A percentile compares a stretch with the other conserved stretches of the same genome.
Conservation (phyloP, 2,329 filamentous ascomycete genomes). For the Penicillium sp. region DNA sequence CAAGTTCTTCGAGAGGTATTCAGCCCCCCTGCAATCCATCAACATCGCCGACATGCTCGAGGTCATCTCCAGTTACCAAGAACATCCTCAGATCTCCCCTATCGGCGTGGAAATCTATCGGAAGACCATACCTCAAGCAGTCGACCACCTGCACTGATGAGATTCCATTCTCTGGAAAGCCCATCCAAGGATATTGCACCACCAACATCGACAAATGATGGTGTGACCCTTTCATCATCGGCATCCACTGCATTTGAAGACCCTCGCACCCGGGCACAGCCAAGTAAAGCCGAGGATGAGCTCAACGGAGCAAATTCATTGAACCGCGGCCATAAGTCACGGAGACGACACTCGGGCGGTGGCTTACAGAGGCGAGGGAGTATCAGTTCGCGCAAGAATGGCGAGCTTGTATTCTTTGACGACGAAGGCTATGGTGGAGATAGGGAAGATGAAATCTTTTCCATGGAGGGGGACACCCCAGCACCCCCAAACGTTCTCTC, state of each 20-base stretch:
- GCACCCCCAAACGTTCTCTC: slow-evolving; percentile 10
- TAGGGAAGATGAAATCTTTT: slow-evolving; percentile 71
- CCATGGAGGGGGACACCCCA: slow-evolving; percentile 64
- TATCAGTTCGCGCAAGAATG: slow-evolving; percentile 68
- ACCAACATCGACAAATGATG: slow-evolving; percentile 28
- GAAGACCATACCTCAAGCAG: slow-evolving; percentile 34
- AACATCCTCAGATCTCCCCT: slow-evolving; percentile 38
- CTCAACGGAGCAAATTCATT: slow-evolving; percentile 50
- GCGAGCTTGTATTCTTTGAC: slow-evolving; percentile 88
- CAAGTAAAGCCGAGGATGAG: slow-evolving; percentile 39
- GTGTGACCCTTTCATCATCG: slow-evolving; percentile 40
- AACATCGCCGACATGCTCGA: slow-evolving; percentile 70
- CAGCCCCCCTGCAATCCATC: slow-evolving; percentile 78
- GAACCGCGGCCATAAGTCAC: slow-evolving; percentile 37
- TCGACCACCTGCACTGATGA: slow-evolving; percentile 23
- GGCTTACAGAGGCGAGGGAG: slow-evolving; percentile 77
- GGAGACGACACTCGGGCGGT: slow-evolving; percentile 83
- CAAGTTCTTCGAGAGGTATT: slow-evolving; percentile 94
- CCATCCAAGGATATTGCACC: slow-evolving; percentile 35
- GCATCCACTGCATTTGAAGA: slow-evolving; percentile 44
- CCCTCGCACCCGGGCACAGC: slow-evolving; percentile 37
- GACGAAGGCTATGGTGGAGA: slow-evolving; percentile 85
- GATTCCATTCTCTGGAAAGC: slow-evolving; percentile 25
- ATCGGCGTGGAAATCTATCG: slow-evolving; percentile 39
- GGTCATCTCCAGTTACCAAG: slow-evolving; percentile 68